phyloP scores from a whole-genome alignment of 2,329 filamentous ascomycete genomes.

The Ilyonectria sp. region DNA sequence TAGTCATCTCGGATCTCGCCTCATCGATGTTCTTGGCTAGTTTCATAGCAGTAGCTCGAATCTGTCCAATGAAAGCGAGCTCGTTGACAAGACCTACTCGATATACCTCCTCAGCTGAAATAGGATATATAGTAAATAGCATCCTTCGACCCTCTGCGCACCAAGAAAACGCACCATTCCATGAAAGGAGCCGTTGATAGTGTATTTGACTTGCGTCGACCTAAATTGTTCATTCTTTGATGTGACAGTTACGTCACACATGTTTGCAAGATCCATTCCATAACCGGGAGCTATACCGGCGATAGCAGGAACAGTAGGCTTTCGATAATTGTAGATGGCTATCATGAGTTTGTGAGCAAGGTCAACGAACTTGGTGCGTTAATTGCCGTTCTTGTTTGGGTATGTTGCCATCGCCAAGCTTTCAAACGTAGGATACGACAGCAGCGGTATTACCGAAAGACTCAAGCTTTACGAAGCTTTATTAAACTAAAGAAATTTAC shows the following conservation, averaged over 20 bases:
- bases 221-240: neutral
- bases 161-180: too few species aligned
- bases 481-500: too few species aligned
- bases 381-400: neutral
- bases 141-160: neutral
- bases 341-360: constrained; percentile 2
- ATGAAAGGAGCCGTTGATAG: neutral
- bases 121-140: neutral
- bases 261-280: neutral
- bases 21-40: neutral
- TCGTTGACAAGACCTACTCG: neutral
- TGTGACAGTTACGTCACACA: neutral
- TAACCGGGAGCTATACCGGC: neutral
- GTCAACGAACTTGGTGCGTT: neutral
- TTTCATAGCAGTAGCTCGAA: neutral
- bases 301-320: neutral
- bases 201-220: neutral
- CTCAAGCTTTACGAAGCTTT: too few species aligned
- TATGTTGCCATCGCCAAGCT: too few species aligned
- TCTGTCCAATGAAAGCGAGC: neutral
- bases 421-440: too few species aligned
- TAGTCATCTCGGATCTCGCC: neutral
- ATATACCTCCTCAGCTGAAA: neutral
- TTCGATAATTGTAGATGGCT: neutral
- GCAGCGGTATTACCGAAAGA: too few species aligned